Percentiles rank a stretch among this genome's conserved stretches.
These are phyloP conservation scores for Logfia minima DNA, from an alignment of 129 eudicot species.

Conservation along the genomic window DNA sequence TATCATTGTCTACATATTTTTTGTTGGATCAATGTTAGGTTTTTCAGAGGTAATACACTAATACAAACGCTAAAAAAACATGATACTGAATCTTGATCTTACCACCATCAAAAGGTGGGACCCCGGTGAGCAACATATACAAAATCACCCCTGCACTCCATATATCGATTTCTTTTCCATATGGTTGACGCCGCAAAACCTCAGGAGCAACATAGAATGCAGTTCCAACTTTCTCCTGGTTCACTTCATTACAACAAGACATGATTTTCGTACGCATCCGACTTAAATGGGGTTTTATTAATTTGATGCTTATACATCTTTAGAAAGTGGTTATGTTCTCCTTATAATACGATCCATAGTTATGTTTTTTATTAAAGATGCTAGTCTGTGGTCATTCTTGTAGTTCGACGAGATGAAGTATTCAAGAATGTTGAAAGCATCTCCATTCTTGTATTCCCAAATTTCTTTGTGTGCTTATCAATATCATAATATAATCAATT, in stretches of 20 bases:
- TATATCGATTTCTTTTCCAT: slow-evolving; percentile 70
- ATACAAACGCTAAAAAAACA: slow-evolving; percentile 3
- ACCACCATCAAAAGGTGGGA: slow-evolving; percentile 87
- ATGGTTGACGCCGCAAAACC: slow-evolving; percentile 56
- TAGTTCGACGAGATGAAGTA: too few relatives aligned
- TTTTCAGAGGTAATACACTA: not conserved
- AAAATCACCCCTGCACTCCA: slow-evolving; percentile 95
- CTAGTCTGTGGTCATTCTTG: too few relatives aligned
- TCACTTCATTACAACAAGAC: slow-evolving; percentile 7
- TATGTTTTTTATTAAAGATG: too few relatives aligned
- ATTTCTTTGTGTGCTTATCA: too few relatives aligned
- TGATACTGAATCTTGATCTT: slow-evolving; percentile 15
- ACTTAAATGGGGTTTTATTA: too few relatives aligned
- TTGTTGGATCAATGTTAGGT: not conserved
- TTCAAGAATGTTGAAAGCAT: too few relatives aligned
- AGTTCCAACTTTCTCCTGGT: slow-evolving; percentile 78
- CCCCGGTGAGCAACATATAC: slow-evolving; percentile 80
- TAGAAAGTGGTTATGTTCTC: too few relatives aligned
- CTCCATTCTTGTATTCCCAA: too few relatives aligned
- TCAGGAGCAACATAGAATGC: slow-evolving; percentile 91
- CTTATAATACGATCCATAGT: too few relatives aligned
- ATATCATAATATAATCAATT: too few relatives aligned
- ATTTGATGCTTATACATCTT: too few relatives aligned
- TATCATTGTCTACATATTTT: slow-evolving; percentile 56
- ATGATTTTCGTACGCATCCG: too few relatives aligned